Percentiles rank a stretch among this genome's conserved stretches.
These are phyloP conservation scores for Zygotorulaspora florentina DNA, from an alignment of 805 yeast genomes.

Conservation along the genomic window DNA sequence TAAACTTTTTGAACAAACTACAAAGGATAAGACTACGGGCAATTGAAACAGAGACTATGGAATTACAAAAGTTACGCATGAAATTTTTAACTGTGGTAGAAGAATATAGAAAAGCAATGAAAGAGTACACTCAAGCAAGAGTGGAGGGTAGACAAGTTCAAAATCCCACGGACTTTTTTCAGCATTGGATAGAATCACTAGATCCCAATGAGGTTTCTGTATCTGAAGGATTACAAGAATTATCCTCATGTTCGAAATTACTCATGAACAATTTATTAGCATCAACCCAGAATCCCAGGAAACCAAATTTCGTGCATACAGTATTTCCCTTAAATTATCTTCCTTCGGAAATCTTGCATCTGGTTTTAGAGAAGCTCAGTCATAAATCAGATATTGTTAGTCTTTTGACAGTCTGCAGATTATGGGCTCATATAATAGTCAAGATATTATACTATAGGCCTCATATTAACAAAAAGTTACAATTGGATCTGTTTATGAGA, in stretches of 20 bases:
- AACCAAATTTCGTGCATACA: not conserved
- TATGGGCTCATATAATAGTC: conserved; percentile 73
- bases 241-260: conserved; percentile 18
- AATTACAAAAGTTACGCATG: conserved; percentile 26
- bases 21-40: conserved; percentile 33
- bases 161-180: conserved; percentile 28
- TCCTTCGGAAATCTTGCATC: conserved; percentile 56
- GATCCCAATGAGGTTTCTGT: conserved; percentile 22
- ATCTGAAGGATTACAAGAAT: conserved; percentile 20
- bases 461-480: conserved; percentile 55
- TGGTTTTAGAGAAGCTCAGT: conserved; percentile 61
- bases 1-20: conserved; percentile 22
- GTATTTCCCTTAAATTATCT: conserved; percentile 34
- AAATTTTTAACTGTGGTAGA: conserved; percentile 25
- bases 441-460: conserved; percentile 90
- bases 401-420: conserved; percentile 67
- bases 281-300: conserved; percentile 1
- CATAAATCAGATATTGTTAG: conserved; percentile 57
- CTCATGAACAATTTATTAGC: conserved; percentile 10
- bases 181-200: conserved; percentile 22
- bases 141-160: conserved; percentile 14
- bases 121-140: conserved; percentile 20
- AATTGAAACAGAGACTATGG: conserved; percentile 32
- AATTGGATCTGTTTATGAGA: conserved; percentile 39
- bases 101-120: conserved; percentile 27